phyloP scores from a whole-genome alignment of 495 filamentous ascomycete genomes.

The Cetradonia linearis region DNA sequence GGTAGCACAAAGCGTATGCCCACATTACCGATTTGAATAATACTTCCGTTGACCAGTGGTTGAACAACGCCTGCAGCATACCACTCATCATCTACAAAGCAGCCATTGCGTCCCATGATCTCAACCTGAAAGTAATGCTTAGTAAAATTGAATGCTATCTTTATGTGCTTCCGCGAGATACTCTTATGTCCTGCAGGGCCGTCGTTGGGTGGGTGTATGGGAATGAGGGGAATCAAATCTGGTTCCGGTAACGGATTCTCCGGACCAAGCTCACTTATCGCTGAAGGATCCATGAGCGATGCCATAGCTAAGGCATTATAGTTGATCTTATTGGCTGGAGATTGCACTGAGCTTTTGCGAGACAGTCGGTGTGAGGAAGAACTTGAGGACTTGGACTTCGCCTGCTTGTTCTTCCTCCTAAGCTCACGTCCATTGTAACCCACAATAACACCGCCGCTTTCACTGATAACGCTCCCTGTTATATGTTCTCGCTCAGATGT shows the following conservation, averaged over 20 bases:
- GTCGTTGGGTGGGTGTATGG: conserved; percentile 65
- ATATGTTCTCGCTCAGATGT: conserved; percentile 36
- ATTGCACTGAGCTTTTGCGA: conserved; percentile 42
- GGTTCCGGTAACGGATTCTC: conserved; percentile 42
- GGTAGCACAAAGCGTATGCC: conserved; percentile 64
- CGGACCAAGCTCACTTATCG: conserved; percentile 25
- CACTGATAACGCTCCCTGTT: conserved; percentile 46
- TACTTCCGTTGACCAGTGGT: conserved; percentile 59
- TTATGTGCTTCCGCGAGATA: conserved; percentile 80
- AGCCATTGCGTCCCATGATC: conserved; percentile 75
- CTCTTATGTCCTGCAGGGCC: conserved; percentile 47
- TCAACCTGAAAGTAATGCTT: conserved; percentile 66
- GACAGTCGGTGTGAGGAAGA: conserved; percentile 35
- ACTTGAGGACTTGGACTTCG: conserved; percentile 31
- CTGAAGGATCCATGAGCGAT: conserved; percentile 29
- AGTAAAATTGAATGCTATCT: conserved; percentile 69
- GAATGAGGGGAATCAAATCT: conserved; percentile 61
- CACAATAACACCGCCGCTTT: conserved; percentile 50
- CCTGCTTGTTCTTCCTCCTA: conserved; percentile 23
- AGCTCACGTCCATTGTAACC: conserved; percentile 36
- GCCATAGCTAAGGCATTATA: conserved; percentile 37
- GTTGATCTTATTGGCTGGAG: conserved; percentile 29
- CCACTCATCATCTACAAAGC: conserved; percentile 69
- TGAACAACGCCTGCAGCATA: conserved; percentile 49
- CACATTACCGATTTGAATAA: conserved; percentile 71